Percentiles rank a stretch among this genome's conserved stretches.
Evolutionary conservation across 768 basidiomycete genomes (phyloP).

Genomic region (Suillus subaureus): DNA sequence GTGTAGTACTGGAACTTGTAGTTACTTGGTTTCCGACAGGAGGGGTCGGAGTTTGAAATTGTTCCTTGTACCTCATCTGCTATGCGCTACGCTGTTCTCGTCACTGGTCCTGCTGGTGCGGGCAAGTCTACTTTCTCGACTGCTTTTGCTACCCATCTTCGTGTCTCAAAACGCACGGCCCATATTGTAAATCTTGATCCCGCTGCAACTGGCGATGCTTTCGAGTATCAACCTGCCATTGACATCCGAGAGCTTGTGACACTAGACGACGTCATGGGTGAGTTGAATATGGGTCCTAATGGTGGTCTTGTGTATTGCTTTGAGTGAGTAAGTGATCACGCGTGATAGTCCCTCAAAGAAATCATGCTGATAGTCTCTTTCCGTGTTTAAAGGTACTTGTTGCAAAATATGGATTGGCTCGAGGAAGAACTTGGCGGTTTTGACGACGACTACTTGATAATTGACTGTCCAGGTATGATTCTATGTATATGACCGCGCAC

Average conservation of each 20-base stretch:
- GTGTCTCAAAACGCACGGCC: slow-evolving; percentile 74
- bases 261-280: slow-evolving; percentile 94
- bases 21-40: slow-evolving; percentile 7
- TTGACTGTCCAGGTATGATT: slow-evolving; percentile 83
- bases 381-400: slow-evolving; percentile 68
- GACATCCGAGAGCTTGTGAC: slow-evolving; percentile 94
- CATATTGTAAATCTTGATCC: slow-evolving; percentile 98
- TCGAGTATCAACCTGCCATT: slow-evolving; percentile 90
- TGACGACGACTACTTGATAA: slow-evolving; percentile 93
- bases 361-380: slow-evolving; percentile 1
- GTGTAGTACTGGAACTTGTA: slow-evolving; percentile 15
- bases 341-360: background rate
- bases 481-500: slow-evolving; percentile 3
- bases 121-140: slow-evolving; percentile 95
- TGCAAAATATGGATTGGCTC: slow-evolving; percentile 98
- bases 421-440: slow-evolving; percentile 94
- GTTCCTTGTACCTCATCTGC: slow-evolving; percentile 12
- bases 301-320: slow-evolving; percentile 98
- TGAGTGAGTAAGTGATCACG: slow-evolving; percentile 80
- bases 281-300: slow-evolving; percentile 94
- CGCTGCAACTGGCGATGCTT: slow-evolving; percentile 82
- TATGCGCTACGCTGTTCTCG: slow-evolving; percentile 89
- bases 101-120: slow-evolving; percentile 96
- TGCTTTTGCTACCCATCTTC: slow-evolving; percentile 87
- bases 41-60: slow-evolving; percentile 32